A percentile compares a stretch with the other conserved stretches of the same genome.
Conservation (phyloP, 2,329 filamentous ascomycete species). For the Phyllosticta ampelicida region DNA sequence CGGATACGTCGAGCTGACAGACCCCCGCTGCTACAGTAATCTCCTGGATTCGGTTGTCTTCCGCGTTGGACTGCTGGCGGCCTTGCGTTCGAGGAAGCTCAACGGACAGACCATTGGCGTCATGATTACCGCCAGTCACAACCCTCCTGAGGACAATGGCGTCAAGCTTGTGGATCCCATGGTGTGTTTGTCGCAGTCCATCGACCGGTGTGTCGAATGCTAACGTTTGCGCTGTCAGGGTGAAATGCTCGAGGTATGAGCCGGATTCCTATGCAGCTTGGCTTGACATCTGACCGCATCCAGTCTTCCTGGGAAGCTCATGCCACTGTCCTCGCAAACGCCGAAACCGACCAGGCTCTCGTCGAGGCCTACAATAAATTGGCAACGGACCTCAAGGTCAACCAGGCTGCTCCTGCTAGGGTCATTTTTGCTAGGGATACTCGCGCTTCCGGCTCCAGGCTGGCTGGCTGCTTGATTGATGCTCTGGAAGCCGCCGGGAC, state of each 20-base stretch:
- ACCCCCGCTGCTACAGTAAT: constrained; percentile 37
- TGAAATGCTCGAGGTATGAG: constrained; percentile 80
- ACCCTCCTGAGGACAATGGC: constrained; percentile 53
- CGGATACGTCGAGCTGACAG: constrained; percentile 20
- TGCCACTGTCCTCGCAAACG: constrained; percentile 83
- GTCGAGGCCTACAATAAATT: constrained; percentile 49
- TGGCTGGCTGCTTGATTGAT: constrained; percentile 68
- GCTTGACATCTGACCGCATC: constrained; percentile 6
- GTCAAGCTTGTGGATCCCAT: constrained; percentile 86
- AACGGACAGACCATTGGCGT: constrained; percentile 87
- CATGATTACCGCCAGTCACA: constrained; percentile 58
- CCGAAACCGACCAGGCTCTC: constrained; percentile 61
- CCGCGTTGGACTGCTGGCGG: constrained; percentile 79
- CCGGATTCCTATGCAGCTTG: neutral
- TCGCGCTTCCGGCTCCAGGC: constrained; percentile 75
- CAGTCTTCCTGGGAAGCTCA: constrained; percentile 77
- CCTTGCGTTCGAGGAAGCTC: constrained; percentile 80
- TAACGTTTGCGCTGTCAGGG: constrained; percentile 39
- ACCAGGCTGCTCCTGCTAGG: constrained; percentile 54
- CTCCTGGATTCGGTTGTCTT: constrained; percentile 88
- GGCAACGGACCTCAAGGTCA: constrained; percentile 66
- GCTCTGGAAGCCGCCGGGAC: constrained; percentile 67
- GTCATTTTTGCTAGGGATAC: constrained; percentile 91
- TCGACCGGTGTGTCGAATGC: neutral
- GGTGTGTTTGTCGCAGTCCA: constrained; percentile 36